phyloP scores from a whole-genome alignment of 345 rosid genomes.

The Reutealis trisperma region DNA sequence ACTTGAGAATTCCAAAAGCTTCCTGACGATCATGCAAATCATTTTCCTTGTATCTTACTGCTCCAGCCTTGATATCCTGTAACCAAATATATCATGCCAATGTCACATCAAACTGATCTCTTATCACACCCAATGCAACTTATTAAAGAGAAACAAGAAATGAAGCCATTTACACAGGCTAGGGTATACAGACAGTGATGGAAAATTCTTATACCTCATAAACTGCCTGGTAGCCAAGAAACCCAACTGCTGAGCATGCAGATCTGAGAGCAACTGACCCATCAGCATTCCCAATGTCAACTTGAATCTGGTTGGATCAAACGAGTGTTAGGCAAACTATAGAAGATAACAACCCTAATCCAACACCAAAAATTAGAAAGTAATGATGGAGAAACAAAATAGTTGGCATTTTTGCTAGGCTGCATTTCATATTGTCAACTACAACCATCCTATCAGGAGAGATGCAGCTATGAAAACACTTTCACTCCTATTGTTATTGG shows the following conservation, averaged over 20 bases:
- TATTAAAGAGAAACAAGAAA: neutral
- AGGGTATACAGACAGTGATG: neutral
- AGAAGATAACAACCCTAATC: constrained; percentile 8
- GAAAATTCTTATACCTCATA: constrained; percentile 57
- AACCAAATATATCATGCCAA: constrained; percentile 17
- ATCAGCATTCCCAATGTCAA: constrained; percentile 61
- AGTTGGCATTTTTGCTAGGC: neutral
- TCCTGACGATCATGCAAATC: constrained; percentile 44
- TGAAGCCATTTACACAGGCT: neutral
- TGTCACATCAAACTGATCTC: constrained; percentile 7
- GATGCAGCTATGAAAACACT: neutral
- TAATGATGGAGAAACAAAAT: neutral
- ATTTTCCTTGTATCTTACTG: constrained; percentile 48
- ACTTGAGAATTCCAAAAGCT: constrained; percentile 56
- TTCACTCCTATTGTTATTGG: neutral
- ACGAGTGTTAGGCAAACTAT: constrained; percentile 12
- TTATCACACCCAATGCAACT: neutral
- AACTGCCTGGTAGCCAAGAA: constrained; percentile 84
- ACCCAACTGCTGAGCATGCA: constrained; percentile 62
- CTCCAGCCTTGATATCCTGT: constrained; percentile 73
- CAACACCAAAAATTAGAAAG: neutral
- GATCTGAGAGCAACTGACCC: constrained; percentile 67
- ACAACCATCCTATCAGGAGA: neutral
- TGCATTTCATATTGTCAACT: neutral
- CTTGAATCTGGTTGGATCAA: constrained; percentile 59